Evolutionary conservation across 2,329 filamentous ascomycete genomes (phyloP), one percentile per base, ranked within the genome.

Genomic region (Fusarium sp.): DNA sequence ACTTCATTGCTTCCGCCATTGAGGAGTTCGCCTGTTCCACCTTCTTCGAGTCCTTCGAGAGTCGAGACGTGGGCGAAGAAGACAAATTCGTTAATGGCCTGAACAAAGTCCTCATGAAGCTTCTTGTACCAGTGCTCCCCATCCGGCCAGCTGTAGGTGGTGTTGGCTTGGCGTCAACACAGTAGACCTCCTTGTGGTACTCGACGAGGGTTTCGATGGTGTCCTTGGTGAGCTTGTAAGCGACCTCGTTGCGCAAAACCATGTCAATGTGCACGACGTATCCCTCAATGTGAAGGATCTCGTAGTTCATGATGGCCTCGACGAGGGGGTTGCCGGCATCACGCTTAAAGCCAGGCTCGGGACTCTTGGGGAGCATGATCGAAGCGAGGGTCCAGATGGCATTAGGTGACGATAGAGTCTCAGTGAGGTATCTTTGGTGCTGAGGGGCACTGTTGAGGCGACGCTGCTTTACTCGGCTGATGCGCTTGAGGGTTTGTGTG

Each of bases 221-320:
- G 79, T 97, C 96, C 62, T 90, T 88, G 23, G 94, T 98, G 77
- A 99, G 87, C 87, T 99, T 99, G 87, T 94, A 98, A 73, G 94
- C 95, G 77, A 99, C 93, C 84, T 98, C 95, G 79, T 97, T 96
- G 81, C 94, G 91, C 76, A 96, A 89, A 65, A 99, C 94, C 93
- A 98, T 97, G 83, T 99, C 96, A 81, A 99, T 93, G 81, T 98
- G 95, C 67, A 99, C 96, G 75, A 98, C 95, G 80, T 99, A 99
- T 56, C 96, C 96, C 83, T 98, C 94, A 74, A 98, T 84, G 79
- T 97, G 93, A 77, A 97, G 84, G 78, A 97, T 87, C 83, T 96
- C 91, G 82, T 95, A 96, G 86, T 96, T 96, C 87, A 92, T 93
- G 68, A 97, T 83, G 69, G 92, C 92, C 81, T 97, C 93, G 72